Percentiles rank a stretch among this genome's conserved stretches.
Evolutionary conservation across 495 filamentous ascomycete genomes (phyloP).

Genomic region (Aspergillus steynii): DNA sequence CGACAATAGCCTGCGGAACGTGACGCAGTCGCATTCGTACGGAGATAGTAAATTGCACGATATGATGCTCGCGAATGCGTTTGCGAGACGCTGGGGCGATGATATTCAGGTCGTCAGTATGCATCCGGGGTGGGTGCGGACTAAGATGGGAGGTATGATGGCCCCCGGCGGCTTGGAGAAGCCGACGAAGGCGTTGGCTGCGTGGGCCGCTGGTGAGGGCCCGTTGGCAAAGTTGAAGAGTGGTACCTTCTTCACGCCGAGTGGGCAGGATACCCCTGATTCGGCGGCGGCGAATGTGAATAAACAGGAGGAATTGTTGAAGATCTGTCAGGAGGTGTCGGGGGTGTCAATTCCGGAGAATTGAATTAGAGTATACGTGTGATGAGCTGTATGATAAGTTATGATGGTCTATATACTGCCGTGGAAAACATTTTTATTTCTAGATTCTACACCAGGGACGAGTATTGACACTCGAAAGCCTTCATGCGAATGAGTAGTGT

Average conservation of each 20-base stretch:
- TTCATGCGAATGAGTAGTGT: no score
- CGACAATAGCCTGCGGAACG: conserved; percentile 40
- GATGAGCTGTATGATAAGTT: no score
- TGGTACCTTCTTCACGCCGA: conserved; percentile 29
- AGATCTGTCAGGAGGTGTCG: conserved; percentile 33
- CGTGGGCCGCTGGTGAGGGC: conserved; percentile 43
- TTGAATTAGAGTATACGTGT: no score
- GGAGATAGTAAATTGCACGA: conserved; percentile 55
- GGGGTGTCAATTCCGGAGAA: conserved; percentile 12
- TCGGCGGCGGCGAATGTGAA: conserved; percentile 29
- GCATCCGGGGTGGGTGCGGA: conserved; percentile 65
- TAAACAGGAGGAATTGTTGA: conserved; percentile 35
- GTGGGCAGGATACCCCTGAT: conserved; percentile 25
- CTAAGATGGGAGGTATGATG: conserved; percentile 57
- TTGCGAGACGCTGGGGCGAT: conserved; percentile 50
- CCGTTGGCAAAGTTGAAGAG: conserved; percentile 25
- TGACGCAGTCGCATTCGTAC: conserved; percentile 40
- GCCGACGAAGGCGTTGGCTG: conserved; percentile 45
- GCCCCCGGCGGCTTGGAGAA: conserved; percentile 49
- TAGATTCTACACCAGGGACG: no score
- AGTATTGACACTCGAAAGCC: no score
- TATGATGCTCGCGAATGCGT: conserved; percentile 54
- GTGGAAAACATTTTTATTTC: no score
- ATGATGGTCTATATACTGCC: no score
- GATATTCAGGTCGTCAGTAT: conserved; percentile 50